Evolutionary conservation across 2,329 filamentous ascomycete genomes (phyloP).

Genomic region (Didymosphaeria variabile): DNA sequence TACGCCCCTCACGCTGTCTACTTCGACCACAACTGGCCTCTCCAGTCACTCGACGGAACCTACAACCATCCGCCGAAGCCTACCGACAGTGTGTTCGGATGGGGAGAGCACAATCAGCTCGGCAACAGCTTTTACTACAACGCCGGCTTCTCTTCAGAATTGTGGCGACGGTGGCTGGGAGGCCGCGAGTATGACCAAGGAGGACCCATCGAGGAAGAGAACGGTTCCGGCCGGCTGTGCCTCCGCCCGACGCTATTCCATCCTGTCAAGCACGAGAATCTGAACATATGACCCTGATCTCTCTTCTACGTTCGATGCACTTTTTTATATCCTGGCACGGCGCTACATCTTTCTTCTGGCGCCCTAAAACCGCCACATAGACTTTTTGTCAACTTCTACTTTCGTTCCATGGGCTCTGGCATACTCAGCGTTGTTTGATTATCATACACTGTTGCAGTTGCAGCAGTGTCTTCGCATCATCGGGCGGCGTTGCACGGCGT

Average conservation of each 20-base stretch:
- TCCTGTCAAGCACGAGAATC: slow-evolving; percentile 59
- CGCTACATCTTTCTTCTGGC: slow-evolving; percentile 23
- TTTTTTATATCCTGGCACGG: slow-evolving; percentile 36
- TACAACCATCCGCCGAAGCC: slow-evolving; percentile 59
- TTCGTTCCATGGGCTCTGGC: slow-evolving; percentile 26
- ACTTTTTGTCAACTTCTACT: slow-evolving; percentile 26
- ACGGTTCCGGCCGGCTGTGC: slow-evolving; percentile 58
- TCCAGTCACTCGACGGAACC: slow-evolving; percentile 56
- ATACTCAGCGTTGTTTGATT: slow-evolving; percentile 36
- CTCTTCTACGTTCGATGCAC: slow-evolving; percentile 26
- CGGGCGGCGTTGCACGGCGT: slow-evolving; percentile 47
- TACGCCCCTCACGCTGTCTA: slow-evolving; percentile 82
- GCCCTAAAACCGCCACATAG: slow-evolving; percentile 33
- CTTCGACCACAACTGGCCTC: slow-evolving; percentile 77
- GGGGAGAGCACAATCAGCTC: slow-evolving; percentile 62
- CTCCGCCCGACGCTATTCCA: slow-evolving; percentile 57
- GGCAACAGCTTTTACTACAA: slow-evolving; percentile 63
- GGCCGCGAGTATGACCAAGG: slow-evolving; percentile 56
- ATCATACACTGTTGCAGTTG: slow-evolving; percentile 20
- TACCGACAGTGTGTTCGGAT: slow-evolving; percentile 59
- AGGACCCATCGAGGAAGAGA: slow-evolving; percentile 53
- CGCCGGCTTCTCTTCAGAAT: slow-evolving; percentile 56
- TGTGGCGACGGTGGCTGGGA: slow-evolving; percentile 61
- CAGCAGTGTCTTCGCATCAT: slow-evolving; percentile 34
- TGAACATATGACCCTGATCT: slow-evolving; percentile 41